These are phyloP conservation scores for Gloeopeniophorella convolvens DNA, from an alignment of 768 basidiomycete genomes.

Conservation along the genomic window DNA sequence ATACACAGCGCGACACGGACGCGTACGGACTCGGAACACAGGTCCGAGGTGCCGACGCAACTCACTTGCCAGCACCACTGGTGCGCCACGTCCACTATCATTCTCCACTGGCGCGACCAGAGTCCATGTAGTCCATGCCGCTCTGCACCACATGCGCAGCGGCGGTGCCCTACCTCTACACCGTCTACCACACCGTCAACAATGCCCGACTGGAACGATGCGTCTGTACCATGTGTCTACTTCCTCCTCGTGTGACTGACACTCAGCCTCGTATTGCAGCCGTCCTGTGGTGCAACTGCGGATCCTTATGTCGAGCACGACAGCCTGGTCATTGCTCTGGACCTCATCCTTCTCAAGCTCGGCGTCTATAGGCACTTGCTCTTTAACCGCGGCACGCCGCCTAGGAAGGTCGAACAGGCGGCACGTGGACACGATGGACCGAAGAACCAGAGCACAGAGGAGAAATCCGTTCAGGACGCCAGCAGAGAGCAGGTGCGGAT, in stretches of 20 bases:
- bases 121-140: conserved; percentile 49
- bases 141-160: conserved; percentile 74
- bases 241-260: conserved; percentile 10
- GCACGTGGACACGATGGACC: not conserved
- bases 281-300: conserved; percentile 57
- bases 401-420: conserved; percentile 35
- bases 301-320: conserved; percentile 90
- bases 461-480: conserved; percentile 26
- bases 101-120: too few species aligned
- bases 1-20: too few species aligned
- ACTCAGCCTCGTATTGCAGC: conserved; percentile 31
- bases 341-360: conserved; percentile 75
- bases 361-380: conserved; percentile 78
- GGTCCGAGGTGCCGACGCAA: too few species aligned
- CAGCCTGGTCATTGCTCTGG: conserved; percentile 61
- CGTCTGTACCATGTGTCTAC: conserved; percentile 38
- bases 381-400: conserved; percentile 70
- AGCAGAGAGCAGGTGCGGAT: conserved; percentile 10
- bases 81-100: too few species aligned
- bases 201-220: conserved; percentile 83
- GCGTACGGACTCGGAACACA: too few species aligned
- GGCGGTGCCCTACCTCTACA: conserved; percentile 65
- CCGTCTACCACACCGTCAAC: conserved; percentile 69
- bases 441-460: conserved; percentile 10
- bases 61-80: too few species aligned